phyloP scores from a whole-genome alignment of 495 filamentous ascomycete species.

The Tuber indicum region DNA sequence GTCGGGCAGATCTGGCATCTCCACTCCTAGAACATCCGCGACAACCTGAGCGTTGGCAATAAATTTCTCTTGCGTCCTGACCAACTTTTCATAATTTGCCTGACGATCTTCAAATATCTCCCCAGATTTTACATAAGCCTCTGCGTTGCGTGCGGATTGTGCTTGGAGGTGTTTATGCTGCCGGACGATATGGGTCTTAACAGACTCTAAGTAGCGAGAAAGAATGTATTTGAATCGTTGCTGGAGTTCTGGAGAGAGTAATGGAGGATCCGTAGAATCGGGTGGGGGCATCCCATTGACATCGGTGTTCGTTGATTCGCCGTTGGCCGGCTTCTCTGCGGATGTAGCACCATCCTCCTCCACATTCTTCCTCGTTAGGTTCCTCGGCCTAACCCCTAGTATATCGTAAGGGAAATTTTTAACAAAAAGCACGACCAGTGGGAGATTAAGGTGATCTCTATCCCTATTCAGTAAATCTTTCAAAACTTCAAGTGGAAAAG shows the following conservation, averaged over 20 bases:
- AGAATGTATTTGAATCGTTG: conserved; percentile 83
- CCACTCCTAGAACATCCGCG: conserved; percentile 78
- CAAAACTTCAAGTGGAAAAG: conserved; percentile 90
- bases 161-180: conserved; percentile 78
- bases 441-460: conserved; percentile 82
- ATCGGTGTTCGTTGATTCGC: conserved; percentile 46
- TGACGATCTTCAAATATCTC: conserved; percentile 98
- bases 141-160: conserved; percentile 88
- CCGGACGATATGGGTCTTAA: conserved; percentile 77
- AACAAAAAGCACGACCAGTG: conserved; percentile 85
- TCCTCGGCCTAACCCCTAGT: conserved; percentile 61
- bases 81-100: conserved; percentile 84
- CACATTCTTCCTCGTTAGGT: conserved; percentile 67
- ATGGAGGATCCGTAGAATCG: conserved; percentile 58
- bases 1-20: conserved; percentile 89
- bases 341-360: conserved; percentile 74
- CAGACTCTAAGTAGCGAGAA: conserved; percentile 84
- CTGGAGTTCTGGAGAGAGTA: conserved; percentile 68
- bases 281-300: conserved; percentile 36
- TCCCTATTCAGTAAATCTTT: conserved; percentile 94
- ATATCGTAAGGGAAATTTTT: conserved; percentile 93
- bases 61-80: conserved; percentile 86
- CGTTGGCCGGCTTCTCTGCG: conserved; percentile 49
- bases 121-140: conserved; percentile 96
- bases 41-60: conserved; percentile 84